Evolutionary conservation across 73 alveolate species (phyloP), one percentile per base, ranked within the genome.

Genomic region (Uronychia binucleata): DNA sequence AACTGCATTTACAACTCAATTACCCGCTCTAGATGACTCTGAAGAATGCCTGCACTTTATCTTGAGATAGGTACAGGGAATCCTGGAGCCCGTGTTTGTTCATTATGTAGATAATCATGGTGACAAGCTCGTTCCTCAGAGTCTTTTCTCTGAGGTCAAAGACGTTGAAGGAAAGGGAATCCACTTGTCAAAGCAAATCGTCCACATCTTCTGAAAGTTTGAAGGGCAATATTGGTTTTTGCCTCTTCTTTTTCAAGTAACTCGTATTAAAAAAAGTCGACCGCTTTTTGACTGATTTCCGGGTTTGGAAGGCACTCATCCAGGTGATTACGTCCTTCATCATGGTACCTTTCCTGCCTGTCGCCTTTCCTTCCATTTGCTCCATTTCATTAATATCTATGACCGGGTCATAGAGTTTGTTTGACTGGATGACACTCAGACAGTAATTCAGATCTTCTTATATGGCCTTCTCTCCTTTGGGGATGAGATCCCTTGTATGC

Each of bases 51-150:
- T 31, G 26, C 31, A 74, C 33, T 82, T 34, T 14, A 1, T 26
- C 35, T 26, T 26, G 58, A 1, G 60, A 77, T 0, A 82, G 27
- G 31, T 59, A 19, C 28, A 67, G 33, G 0, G 28, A 67, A 1
- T 57, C 82, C n/a, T 58, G 74, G 28, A 82, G 30, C 5, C 74
- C 30, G 59, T 82, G 89, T 26, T 74, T 74, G 31, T 57, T n/a
- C 60, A 82, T 8, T n/a, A 82, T 27, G 34, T 74, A 82, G 29
- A 34, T 74, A 5, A 77, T 28, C 26, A 82, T 28, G 11, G 80
- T 35, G 1, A 74, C 30, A 29, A 82, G 34, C 31, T 82, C 89
- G 1, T 82, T 67, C 58, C 74, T 58, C 26, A 74, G n/a, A 29
- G 89, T 74, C 27, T 67, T 75, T 0, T 82, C 57, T 0, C 57